Evolutionary conservation across 2,329 filamentous ascomycete genomes (phyloP).

Genomic region (Lachnellula willkommii): DNA sequence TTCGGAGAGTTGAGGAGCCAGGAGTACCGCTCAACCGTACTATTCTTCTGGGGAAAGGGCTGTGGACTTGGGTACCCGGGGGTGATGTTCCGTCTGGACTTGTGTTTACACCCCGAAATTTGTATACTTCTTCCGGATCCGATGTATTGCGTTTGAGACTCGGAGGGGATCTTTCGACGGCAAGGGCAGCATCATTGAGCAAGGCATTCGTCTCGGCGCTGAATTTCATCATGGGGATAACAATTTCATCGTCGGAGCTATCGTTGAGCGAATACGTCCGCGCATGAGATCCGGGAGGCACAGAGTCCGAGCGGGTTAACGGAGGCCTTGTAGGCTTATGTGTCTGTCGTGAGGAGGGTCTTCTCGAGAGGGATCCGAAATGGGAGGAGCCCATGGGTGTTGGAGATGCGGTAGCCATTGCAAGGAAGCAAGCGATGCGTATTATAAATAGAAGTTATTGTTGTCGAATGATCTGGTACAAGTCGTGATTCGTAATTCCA

Average conservation of each 20-base stretch:
- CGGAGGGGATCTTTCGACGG: constrained; percentile 22
- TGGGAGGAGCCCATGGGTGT: constrained; percentile 48
- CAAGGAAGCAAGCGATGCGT: constrained; percentile 8
- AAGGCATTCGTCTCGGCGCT: constrained; percentile 88
- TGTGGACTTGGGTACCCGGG: constrained; percentile 17
- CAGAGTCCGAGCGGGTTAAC: constrained; percentile 17
- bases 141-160: constrained; percentile 15
- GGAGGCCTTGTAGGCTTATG: constrained; percentile 45
- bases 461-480: constrained; percentile 10
- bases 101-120: constrained; percentile 13
- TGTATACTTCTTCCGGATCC: constrained; percentile 8
- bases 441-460: constrained; percentile 12
- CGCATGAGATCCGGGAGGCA: constrained; percentile 26
- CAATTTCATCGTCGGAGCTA: constrained; percentile 91
- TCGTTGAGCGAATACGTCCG: constrained; percentile 59
- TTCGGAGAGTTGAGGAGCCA: constrained; percentile 22
- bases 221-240: constrained; percentile 78
- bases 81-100: constrained; percentile 11
- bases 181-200: constrained; percentile 53
- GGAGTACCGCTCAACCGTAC: constrained; percentile 32
- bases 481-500: constrained; percentile 23
- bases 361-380: constrained; percentile 43
- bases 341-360: constrained; percentile 49
- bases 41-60: constrained; percentile 27
- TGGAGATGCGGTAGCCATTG: constrained; percentile 50